phyloP scores from a whole-genome alignment of 345 rosid genomes.

The Kernera saxatilis region DNA sequence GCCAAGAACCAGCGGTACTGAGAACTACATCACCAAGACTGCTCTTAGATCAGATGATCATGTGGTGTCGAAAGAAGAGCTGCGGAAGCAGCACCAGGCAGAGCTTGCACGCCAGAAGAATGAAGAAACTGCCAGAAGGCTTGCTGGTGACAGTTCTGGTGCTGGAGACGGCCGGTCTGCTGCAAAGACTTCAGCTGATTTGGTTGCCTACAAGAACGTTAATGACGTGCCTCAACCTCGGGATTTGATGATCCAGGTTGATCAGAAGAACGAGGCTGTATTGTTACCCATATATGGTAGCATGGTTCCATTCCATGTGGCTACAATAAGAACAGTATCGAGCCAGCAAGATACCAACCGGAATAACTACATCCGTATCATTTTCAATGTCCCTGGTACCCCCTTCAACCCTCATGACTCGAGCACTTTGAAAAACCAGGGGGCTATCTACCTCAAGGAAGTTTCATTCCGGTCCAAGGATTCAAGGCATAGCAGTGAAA shows the following conservation, averaged over 20 bases:
- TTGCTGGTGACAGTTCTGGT: slow-evolving; percentile 70
- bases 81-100: slow-evolving; percentile 95
- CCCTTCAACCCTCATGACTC: slow-evolving; percentile 80
- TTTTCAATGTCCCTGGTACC: slow-evolving; percentile 79
- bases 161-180: slow-evolving; percentile 55
- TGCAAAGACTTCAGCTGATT: slow-evolving; percentile 57
- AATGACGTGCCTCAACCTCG: slow-evolving; percentile 76
- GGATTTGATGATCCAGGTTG: slow-evolving; percentile 75
- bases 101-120: slow-evolving; percentile 97
- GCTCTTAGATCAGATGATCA: slow-evolving; percentile 84
- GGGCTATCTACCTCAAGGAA: slow-evolving; percentile 76
- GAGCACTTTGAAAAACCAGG: slow-evolving; percentile 60
- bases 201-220: slow-evolving; percentile 79
- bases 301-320: slow-evolving; percentile 91
- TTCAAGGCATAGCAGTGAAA: slow-evolving; percentile 84
- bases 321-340: slow-evolving; percentile 80
- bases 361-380: slow-evolving; percentile 74
- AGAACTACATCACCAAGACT: slow-evolving; percentile 53
- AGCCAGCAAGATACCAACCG: slow-evolving; percentile 87
- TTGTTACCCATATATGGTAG: slow-evolving; percentile 81
- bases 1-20: slow-evolving; percentile 38
- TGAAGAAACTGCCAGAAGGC: slow-evolving; percentile 94
- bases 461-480: slow-evolving; percentile 89
- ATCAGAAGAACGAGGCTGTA: slow-evolving; percentile 84
- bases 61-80: slow-evolving; percentile 89